Base-by-base conservation (phyloP, 352 stramenopile genomes). In the Pythium rhizo-oryzae region DNA sequence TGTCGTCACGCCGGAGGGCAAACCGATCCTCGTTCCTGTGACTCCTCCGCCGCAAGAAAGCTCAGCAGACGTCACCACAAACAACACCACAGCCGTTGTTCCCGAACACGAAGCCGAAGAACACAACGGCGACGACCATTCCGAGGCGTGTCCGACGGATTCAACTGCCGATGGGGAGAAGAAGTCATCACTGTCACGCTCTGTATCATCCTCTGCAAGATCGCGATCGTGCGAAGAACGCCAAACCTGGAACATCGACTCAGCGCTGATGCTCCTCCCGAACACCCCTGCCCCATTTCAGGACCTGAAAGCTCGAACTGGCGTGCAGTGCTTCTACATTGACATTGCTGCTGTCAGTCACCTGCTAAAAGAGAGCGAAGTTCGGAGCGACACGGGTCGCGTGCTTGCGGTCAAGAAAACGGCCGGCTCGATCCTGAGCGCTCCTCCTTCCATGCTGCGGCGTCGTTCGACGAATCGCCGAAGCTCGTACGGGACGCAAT, bases 321-420 rank as follows among this genome's bases (percentile, higher is more conserved):
- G 66, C 11, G 79, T 86, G 16, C 79, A 88, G 51, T 91, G 83
- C 28, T 90, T 84, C 57, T 89, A 80, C 61, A 67, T 91, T 19
- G 81, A 87, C 24, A 54, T 72, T 49, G 87, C 54, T 59, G 56
- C 51, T 51, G 72, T 69, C 52, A 74, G 25, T 49, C 68, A 65
- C 23, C 37, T 35, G 37, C 43, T 56, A 7, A 61, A 70, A 15
- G 57, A 70, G 16, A 61, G 56, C 30, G 57, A 67, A 53, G 28
- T 33, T 4, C 54, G 67, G 19, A 44, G 5, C 16, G 49, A 58
- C 24, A 64, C 54, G 12, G 54, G 44, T n/a, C 11, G 21, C 16
- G 1, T 57, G 12, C 54, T 66, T 13, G 62, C 63, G 24, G 35
- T 70, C 56, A 74, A 67, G 44, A 66, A 53, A 35, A 37, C 57